Evolutionary conservation across 169 alveolate genomes (phyloP).

Genomic region (Plasmodium relictum): DNA sequence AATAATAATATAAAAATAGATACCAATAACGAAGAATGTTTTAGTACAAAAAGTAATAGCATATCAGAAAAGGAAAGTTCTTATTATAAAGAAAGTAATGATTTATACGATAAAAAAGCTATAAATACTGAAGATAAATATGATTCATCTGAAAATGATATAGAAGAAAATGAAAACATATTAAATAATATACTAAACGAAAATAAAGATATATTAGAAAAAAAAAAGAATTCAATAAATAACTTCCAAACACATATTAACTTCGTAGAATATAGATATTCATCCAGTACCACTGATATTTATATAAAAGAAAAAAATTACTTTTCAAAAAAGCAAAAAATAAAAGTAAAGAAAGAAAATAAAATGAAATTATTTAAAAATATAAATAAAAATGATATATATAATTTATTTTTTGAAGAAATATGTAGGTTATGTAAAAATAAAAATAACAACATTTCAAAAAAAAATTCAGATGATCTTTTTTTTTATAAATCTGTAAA

Average conservation of each 20-base stretch:
- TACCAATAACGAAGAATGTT: not conserved
- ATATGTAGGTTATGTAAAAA: constrained; percentile 48
- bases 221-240: constrained; percentile 10
- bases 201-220: constrained; percentile 9
- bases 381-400: constrained; percentile 70
- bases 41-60: constrained; percentile 28
- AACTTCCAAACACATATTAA: not conserved
- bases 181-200: constrained; percentile 29
- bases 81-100: not conserved
- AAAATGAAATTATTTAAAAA: constrained; percentile 71
- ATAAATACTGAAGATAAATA: constrained; percentile 8
- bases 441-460: constrained; percentile 40
- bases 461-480: constrained; percentile 59
- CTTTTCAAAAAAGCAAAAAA: constrained; percentile 54
- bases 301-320: constrained; percentile 55
- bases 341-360: constrained; percentile 61
- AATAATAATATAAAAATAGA: not conserved
- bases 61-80: constrained; percentile 9
- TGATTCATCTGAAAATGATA: constrained; percentile 5
- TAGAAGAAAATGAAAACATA: constrained; percentile 34
- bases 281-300: constrained; percentile 59
- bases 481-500: constrained; percentile 73
- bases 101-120: not conserved
- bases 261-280: constrained; percentile 46
- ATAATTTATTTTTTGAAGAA: constrained; percentile 55